Base-by-base conservation (phyloP, 768 basidiomycete species). In the Mycena latifolia region DNA sequence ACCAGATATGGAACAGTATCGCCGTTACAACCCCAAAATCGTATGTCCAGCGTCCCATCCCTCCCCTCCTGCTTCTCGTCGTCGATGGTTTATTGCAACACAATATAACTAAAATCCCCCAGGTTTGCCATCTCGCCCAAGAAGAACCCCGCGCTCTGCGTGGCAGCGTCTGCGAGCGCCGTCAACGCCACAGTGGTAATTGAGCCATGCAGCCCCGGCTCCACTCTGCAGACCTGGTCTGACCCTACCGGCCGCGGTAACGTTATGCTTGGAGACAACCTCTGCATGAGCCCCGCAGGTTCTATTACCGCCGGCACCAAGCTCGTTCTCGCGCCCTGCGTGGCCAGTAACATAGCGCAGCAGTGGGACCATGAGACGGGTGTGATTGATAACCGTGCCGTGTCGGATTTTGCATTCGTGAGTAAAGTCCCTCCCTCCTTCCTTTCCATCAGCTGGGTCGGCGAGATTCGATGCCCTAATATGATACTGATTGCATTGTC, bases 141-240 rank as follows among this genome's bases (percentile, higher is more conserved):
- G 48, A 35, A 48, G 47, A 33, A 60, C 48, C 58, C 47, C 48
- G 18, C 58, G 47, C 33, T 51, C 37, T 67, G 66, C 61, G 56
- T 67, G 29, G 35, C 66, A 3, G 66, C 50, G 15, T 52, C 66
- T 22, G 37, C 50, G n/a, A 46, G 24, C 11, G 43, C 52, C 20
- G 50, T 28, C 56, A 48, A 27, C 9, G 47, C 51, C 12, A n/a
- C 61, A 4, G 52, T 67, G 33, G 45, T 67, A 24, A 54, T 67
- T 39, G 55, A 45, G 12, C 31, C 31, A 12, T 60, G 58, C 58
- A 41, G 48, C 25, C 25, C 45, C 31, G 46, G 46, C 45, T 47
- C 56, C 24, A 31, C 46, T 20, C 18, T 37, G 11, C 56, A 57
- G 56, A 47, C 29, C 24, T 57, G 28, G 31, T 28, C 31, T 31